phyloP scores from a whole-genome alignment of 345 rosid species.

The Camelina laxa region DNA sequence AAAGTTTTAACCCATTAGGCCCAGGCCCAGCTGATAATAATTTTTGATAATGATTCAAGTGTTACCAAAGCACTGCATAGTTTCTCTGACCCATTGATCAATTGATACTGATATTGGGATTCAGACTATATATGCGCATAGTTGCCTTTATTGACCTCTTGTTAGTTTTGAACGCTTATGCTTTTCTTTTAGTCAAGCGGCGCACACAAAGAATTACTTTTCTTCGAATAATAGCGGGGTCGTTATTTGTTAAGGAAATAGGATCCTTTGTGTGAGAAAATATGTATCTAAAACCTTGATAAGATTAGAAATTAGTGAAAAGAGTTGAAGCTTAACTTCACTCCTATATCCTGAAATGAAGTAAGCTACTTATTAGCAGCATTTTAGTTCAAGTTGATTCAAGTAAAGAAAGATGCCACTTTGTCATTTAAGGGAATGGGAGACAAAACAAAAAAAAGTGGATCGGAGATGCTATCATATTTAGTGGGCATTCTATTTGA shows the following conservation, averaged over 20 bases:
- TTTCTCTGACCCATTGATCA: not conserved
- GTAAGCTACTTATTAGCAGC: not conserved
- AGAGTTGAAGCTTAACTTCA: not conserved
- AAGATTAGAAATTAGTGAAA: not conserved
- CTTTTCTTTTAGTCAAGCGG: not conserved
- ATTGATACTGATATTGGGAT: not conserved
- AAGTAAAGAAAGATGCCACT: not conserved
- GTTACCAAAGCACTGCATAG: slow-evolving; percentile 1
- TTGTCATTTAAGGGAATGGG: not conserved
- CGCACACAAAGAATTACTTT: not conserved
- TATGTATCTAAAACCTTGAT: not conserved
- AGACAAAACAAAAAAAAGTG: not conserved
- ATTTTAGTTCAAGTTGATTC: not conserved
- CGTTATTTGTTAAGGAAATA: not conserved
- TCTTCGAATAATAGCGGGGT: not conserved
- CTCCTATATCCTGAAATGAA: not conserved
- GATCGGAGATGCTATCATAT: not conserved
- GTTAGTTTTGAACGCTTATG: not conserved
- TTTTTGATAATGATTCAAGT: not conserved
- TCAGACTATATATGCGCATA: not conserved
- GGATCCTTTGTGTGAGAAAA: not conserved
- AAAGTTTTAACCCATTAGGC: not conserved
- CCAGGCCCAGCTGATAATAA: not conserved
- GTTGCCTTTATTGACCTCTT: slow-evolving; percentile 10
- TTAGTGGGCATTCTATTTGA: not conserved